phyloP scores from a whole-genome alignment of 768 basidiomycete species.

The Suillus clintonianus region DNA sequence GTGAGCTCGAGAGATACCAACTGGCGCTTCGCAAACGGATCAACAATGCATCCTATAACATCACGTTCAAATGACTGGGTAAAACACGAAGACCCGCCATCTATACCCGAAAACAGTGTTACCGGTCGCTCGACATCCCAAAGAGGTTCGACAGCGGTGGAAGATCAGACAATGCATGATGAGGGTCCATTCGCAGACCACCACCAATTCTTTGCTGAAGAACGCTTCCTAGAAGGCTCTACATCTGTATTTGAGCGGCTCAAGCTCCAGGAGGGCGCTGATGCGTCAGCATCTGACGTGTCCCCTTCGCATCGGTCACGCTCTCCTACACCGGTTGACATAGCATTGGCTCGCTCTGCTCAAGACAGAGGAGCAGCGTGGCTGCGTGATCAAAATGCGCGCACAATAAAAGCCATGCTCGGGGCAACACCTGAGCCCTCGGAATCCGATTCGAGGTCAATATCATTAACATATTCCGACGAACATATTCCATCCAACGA shows the following conservation, averaged over 20 bases:
- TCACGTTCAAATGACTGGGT: neutral
- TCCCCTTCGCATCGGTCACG: constrained; percentile 36
- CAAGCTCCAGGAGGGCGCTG: constrained; percentile 45
- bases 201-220: constrained; percentile 22
- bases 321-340: constrained; percentile 41
- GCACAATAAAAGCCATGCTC: constrained; percentile 61
- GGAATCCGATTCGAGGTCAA: constrained; percentile 50
- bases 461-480: constrained; percentile 32
- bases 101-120: constrained; percentile 9
- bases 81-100: constrained; percentile 1
- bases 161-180: constrained; percentile 4
- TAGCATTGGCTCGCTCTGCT: constrained; percentile 44
- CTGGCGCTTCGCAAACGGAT: constrained; percentile 10
- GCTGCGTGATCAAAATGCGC: constrained; percentile 80
- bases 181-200: constrained; percentile 32
- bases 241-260: constrained; percentile 57
- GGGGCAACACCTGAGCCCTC: constrained; percentile 60
- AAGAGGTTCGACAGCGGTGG: neutral
- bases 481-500: constrained; percentile 39
- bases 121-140: neutral
- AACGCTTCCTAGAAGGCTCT: constrained; percentile 42
- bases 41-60: constrained; percentile 3
- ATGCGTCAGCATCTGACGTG: constrained; percentile 14
- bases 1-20: constrained; percentile 70
- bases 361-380: constrained; percentile 76